Evolutionary conservation across 2,329 filamentous ascomycete genomes (phyloP).

Genomic region (Fusarium sp.): DNA sequence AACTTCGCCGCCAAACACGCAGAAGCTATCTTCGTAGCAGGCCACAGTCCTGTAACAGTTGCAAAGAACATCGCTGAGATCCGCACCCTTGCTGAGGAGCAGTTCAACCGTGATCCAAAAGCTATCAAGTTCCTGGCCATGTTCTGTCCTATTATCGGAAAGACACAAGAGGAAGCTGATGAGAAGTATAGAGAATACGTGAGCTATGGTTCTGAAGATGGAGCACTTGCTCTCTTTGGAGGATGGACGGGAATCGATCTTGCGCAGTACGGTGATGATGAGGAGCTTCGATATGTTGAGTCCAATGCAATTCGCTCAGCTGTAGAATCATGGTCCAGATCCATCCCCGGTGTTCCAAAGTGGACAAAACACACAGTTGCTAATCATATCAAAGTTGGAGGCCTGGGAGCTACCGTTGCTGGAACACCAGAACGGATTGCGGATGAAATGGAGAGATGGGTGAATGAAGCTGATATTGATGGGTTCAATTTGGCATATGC

Average conservation of each 20-base stretch:
- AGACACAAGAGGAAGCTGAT: constrained; percentile 74
- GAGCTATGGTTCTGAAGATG: constrained; percentile 71
- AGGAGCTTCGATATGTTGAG: constrained; percentile 73
- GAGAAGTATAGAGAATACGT: constrained; percentile 73
- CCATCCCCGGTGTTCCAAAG: constrained; percentile 70
- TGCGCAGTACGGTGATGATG: constrained; percentile 71
- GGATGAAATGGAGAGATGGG: constrained; percentile 76
- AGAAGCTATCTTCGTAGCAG: constrained; percentile 78
- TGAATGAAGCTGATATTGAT: constrained; percentile 77
- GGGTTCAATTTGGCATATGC: constrained; percentile 74
- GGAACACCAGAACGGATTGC: constrained; percentile 75
- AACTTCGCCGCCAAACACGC: constrained; percentile 77
- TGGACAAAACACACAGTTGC: constrained; percentile 81
- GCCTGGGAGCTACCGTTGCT: constrained; percentile 73
- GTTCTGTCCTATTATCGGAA: constrained; percentile 74
- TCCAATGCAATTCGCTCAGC: constrained; percentile 69
- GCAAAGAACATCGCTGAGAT: constrained; percentile 74
- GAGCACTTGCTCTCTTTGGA: constrained; percentile 78
- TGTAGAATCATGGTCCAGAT: constrained; percentile 67
- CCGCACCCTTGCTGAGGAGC: constrained; percentile 65
- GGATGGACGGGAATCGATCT: constrained; percentile 77
- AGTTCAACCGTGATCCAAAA: constrained; percentile 68
- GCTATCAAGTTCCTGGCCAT: constrained; percentile 77
- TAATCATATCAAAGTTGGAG: constrained; percentile 76
- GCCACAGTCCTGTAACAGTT: constrained; percentile 72